Evolutionary conservation across 805 yeast genomes (phyloP), one percentile per base, ranked within the genome.

Genomic region (Zygosaccharomyces bisporus): DNA sequence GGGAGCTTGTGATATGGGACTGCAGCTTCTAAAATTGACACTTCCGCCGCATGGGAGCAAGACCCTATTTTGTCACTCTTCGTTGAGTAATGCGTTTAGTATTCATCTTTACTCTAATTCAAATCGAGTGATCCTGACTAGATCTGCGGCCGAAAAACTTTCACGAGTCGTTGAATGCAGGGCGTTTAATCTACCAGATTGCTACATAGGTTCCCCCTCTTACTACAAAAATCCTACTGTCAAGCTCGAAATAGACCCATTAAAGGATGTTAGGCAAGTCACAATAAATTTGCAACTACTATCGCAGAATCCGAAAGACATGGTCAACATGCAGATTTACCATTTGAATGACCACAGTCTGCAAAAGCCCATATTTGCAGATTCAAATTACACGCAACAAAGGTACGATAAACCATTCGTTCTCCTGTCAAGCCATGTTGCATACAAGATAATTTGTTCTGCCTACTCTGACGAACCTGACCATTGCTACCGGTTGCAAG

Each of bases 1-100:
- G 9, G 56, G 54, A 6, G 63, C 65, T 0, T 44, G 67, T 47
- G 53, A 73, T 69, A 49, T 75, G 49, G 69, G 77, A 6, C 56
- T 73, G 5, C 64, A 62, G 21, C 55, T 75, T 14, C 44, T 65
- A 3, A 68, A 68, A 44, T 6, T 51, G 24, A 41, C 45, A 12
- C 12, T 60, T 1, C 21, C 13, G 1, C 42, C 59, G 5, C 35
- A 36, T 2, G 32, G 34, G 7, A 20, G 31, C 3, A 39, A 25
- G n/a, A 30, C 33, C 2, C 37, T 57, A 9, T 54, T 52, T 34
- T 59, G 61, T 18, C 58, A 59, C 43, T 63, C 68, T 3, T 51
- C 55, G 12, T 27, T 27, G 1, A 44, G 49, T 19, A 48, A 51
- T 6, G 44, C 50, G 13, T 60, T 54, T 30, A 58, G 63, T 2